A percentile compares a stretch with the other conserved stretches of the same genome.
These are phyloP conservation scores for Xylaria nigripes DNA, from an alignment of 495 filamentous ascomycete genomes.

Conservation along the genomic window DNA sequence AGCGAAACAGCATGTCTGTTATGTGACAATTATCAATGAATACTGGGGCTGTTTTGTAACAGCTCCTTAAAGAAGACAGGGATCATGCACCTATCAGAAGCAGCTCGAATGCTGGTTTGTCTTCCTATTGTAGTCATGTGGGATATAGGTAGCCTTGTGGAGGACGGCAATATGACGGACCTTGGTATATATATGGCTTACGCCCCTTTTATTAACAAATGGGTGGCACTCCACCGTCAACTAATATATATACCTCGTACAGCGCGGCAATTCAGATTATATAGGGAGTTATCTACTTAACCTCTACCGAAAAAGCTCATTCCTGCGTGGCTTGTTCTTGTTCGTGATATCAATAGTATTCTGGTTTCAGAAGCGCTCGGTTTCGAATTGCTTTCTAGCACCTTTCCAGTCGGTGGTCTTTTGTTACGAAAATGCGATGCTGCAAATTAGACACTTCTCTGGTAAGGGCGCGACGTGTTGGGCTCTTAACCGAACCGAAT, in stretches of 20 bases:
- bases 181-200: too few relatives aligned
- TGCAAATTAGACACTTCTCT: neutral
- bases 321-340: neutral
- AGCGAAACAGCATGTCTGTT: neutral
- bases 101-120: too few relatives aligned
- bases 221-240: too few relatives aligned
- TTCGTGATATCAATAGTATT: neutral
- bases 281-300: neutral
- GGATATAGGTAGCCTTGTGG: too few relatives aligned
- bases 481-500: slow-evolving; percentile 50
- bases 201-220: too few relatives aligned
- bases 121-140: too few relatives aligned
- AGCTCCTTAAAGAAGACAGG: too few relatives aligned
- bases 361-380: neutral
- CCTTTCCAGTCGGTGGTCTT: neutral
- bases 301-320: neutral
- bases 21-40: neutral
- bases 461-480: slow-evolving; percentile 1
- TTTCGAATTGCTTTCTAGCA: neutral
- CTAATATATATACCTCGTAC: too few relatives aligned
- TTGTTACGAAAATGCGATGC: neutral
- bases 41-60: neutral
- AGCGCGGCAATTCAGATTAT: neutral
- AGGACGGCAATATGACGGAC: too few relatives aligned
- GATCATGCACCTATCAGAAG: too few relatives aligned